These are phyloP conservation scores for Mycena capillaripes DNA, from an alignment of 768 basidiomycete genomes.

Conservation along the genomic window DNA sequence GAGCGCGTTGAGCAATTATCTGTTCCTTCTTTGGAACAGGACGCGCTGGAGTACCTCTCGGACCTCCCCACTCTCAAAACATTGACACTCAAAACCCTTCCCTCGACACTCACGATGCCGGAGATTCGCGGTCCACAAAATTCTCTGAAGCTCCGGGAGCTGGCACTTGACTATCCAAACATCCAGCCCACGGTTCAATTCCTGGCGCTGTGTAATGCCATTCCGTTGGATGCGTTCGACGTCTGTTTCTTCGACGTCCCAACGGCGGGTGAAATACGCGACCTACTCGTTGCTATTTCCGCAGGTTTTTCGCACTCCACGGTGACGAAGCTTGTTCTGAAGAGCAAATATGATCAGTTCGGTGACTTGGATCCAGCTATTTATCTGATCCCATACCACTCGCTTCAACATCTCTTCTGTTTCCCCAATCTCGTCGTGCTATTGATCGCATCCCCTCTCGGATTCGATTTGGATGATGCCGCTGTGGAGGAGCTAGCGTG, in stretches of 20 bases:
- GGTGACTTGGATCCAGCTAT: neutral
- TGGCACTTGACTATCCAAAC: no score
- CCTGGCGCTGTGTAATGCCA: no score
- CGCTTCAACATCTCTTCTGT: neutral
- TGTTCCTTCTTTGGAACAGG: neutral
- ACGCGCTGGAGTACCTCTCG: neutral
- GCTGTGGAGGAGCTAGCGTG: neutral
- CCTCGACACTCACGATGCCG: no score
- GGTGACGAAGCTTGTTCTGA: neutral
- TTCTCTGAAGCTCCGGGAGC: no score
- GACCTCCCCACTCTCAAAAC: slow-evolving; percentile 7
- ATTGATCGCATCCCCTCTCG: neutral
- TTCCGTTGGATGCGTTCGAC: no score
- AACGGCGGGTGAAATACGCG: neutral
- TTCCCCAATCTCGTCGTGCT: neutral
- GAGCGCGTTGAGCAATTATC: neutral
- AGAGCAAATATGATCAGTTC: neutral
- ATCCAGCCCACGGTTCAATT: no score
- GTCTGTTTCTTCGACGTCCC: no score
- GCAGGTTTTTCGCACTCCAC: neutral
- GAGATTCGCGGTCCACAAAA: no score
- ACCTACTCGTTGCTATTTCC: neutral
- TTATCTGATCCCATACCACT: neutral
- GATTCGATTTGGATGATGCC: neutral
- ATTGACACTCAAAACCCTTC: neutral